Evolutionary conservation across 2,329 filamentous ascomycete genomes (phyloP).

Genomic region (Atkinsonella hypoxylon): DNA sequence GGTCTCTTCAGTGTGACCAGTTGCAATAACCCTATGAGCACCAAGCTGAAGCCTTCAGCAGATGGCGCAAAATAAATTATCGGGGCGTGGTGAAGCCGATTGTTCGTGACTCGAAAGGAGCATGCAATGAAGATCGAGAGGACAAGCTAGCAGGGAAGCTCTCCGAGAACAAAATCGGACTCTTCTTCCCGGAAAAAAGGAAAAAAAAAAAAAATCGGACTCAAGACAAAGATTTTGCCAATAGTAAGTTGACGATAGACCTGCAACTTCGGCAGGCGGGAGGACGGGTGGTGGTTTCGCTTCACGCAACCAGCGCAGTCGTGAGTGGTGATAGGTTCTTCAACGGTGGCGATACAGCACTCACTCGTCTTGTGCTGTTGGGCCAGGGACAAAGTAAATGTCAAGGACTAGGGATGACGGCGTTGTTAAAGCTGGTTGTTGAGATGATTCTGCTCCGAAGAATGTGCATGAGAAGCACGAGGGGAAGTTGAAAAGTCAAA

Average conservation of each 20-base stretch:
- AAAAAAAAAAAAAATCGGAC: not conserved
- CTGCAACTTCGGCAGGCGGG: not conserved
- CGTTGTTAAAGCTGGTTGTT: not conserved
- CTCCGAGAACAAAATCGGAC: not conserved
- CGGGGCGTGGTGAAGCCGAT: no score
- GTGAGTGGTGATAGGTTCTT: not conserved
- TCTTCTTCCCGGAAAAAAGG: no score
- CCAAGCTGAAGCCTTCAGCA: no score
- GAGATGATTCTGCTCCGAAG: not conserved
- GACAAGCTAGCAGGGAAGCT: no score
- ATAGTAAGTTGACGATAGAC: not conserved
- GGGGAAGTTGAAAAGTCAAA: not conserved
- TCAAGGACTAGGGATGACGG: not conserved
- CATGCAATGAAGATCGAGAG: no score
- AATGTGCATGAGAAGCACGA: not conserved
- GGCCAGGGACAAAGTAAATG: no score
- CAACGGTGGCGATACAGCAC: not conserved
- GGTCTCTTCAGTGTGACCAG: no score
- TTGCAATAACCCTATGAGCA: no score
- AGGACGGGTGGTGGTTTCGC: not conserved
- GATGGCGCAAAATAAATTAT: no score
- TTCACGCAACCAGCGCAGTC: not conserved
- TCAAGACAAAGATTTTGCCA: slow-evolving; percentile 6
- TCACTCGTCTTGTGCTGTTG: not conserved
- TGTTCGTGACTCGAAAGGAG: no score